Conservation (phyloP, 192 early-diverging fungal genomes). For the Chytriomyces confervae region DNA sequence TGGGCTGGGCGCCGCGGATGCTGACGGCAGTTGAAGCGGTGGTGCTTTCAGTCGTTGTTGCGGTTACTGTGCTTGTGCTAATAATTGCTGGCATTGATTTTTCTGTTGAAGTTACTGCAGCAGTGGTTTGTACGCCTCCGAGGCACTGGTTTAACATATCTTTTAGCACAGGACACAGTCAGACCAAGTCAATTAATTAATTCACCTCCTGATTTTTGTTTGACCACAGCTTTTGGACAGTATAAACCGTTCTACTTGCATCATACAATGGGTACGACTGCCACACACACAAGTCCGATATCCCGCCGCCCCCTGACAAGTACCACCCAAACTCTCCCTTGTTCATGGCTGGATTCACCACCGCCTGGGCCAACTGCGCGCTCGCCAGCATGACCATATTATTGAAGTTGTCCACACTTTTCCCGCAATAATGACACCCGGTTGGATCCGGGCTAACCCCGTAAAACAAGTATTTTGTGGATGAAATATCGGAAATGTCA, state of each 20-base stretch:
- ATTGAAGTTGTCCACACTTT: background rate
- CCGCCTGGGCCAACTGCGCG: background rate
- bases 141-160: background rate
- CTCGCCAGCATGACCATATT: background rate
- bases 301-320: background rate
- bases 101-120: background rate
- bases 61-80: background rate
- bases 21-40: background rate
- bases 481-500: conserved; percentile 18
- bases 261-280: background rate
- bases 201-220: background rate
- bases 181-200: background rate
- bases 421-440: background rate
- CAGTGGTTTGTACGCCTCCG: background rate
- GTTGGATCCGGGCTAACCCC: conserved; percentile 44
- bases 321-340: background rate
- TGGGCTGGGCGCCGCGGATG: too few species aligned
- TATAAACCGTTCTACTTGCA: background rate
- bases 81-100: background rate
- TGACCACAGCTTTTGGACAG: conserved; percentile 6
- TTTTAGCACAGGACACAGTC: background rate
- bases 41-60: background rate
- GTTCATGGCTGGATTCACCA: background rate
- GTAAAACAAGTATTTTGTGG: conserved; percentile 29
- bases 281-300: background rate